Evolutionary conservation across 495 filamentous ascomycete genomes (phyloP).

Genomic region (Lophiostoma macrostomum): DNA sequence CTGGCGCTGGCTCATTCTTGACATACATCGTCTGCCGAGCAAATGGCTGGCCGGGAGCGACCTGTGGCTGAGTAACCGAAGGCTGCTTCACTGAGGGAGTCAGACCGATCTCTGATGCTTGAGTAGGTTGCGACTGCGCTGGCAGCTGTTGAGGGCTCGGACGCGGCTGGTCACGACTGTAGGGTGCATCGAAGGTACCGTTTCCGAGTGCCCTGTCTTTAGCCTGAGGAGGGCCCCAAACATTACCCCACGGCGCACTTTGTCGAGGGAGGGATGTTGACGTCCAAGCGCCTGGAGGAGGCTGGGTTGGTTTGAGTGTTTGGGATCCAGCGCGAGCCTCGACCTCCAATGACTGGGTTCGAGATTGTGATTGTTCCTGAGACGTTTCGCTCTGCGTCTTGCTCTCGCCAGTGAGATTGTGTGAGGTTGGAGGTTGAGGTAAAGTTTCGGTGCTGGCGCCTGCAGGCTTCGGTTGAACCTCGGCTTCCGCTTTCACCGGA

Average conservation of each 20-base stretch:
- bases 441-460: slow-evolving; percentile 1
- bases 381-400: slow-evolving; percentile 6
- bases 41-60: slow-evolving; percentile 10
- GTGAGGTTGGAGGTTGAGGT: slow-evolving; percentile 1
- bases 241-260: slow-evolving; percentile 24
- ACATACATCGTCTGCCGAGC: slow-evolving; percentile 18
- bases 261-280: slow-evolving; percentile 17
- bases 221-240: slow-evolving; percentile 41
- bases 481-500: slow-evolving; percentile 28
- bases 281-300: slow-evolving; percentile 13
- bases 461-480: slow-evolving; percentile 19
- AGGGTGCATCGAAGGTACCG: slow-evolving; percentile 41
- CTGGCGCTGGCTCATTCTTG: slow-evolving; percentile 18
- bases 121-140: slow-evolving; percentile 17
- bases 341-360: slow-evolving; percentile 12
- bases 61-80: slow-evolving; percentile 7
- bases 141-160: slow-evolving; percentile 19
- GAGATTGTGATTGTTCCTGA: slow-evolving; percentile 5
- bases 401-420: slow-evolving; percentile 13
- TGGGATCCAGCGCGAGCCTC: not conserved
- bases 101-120: slow-evolving; percentile 6
- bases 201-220: slow-evolving; percentile 40
- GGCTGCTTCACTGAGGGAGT: slow-evolving; percentile 7
- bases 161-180: slow-evolving; percentile 27
- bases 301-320: slow-evolving; percentile 4